These are phyloP conservation scores for Ambispora gerdemannii DNA, from an alignment of 192 early-diverging fungal genomes.

Conservation along the genomic window DNA sequence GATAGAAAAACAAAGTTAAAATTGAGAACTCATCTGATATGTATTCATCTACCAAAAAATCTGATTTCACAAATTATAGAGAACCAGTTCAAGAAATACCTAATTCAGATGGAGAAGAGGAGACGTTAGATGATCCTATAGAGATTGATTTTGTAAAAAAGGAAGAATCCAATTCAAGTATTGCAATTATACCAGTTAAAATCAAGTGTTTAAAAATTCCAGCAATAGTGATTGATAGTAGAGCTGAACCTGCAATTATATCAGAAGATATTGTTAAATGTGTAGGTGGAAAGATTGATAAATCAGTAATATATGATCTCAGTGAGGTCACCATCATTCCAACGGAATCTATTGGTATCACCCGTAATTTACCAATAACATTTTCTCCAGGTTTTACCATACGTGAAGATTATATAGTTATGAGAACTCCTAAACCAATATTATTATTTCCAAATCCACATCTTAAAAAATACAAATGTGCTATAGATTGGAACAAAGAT, in stretches of 20 bases:
- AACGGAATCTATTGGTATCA: no score
- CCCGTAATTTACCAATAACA: no score
- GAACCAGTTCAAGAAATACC: not conserved
- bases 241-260: not conserved
- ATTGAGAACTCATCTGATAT: not conserved
- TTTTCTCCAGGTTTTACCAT: no score
- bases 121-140: not conserved
- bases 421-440: not conserved
- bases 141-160: constrained; percentile 18
- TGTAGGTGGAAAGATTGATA: not conserved
- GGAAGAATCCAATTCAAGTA: not conserved
- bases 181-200: not conserved
- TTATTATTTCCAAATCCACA: constrained; percentile 10
- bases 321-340: no score
- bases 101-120: not conserved
- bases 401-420: no score
- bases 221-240: not conserved
- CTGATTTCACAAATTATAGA: constrained; percentile 18
- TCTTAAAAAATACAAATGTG: constrained; percentile 24
- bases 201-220: constrained; percentile 12
- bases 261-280: constrained; percentile 12
- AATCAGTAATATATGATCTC: no score
- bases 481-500: constrained; percentile 18
- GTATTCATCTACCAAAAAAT: no score
- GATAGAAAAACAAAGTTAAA: not conserved